Evolutionary conservation across 768 basidiomycete genomes (phyloP), one percentile per base, ranked within the genome.

Genomic region (Rhodotorula taiwanensis): DNA sequence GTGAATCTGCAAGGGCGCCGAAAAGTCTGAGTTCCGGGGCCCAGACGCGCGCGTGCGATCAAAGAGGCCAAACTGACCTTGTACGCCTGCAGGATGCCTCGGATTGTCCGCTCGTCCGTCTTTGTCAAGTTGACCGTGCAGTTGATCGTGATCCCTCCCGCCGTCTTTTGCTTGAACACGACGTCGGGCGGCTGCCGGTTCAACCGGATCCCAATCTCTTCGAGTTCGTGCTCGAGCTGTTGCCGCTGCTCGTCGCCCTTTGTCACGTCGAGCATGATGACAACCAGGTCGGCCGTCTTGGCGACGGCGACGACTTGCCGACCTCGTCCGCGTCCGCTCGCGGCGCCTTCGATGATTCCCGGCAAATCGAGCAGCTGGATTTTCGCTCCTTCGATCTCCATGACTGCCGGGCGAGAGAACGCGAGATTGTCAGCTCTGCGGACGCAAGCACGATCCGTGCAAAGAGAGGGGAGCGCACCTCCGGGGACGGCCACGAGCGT

Each of bases 121-220:
- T 84, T 87, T 0, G 92, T 98, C 69, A 97, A 77, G 73, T 94
- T 94, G 30, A 95, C 91, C 0, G 95, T 98, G 20, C 83, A 81
- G 72, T 89, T 98, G 73, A 97, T 82, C 79, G 88, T 64, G 20
- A 66, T 67, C 7, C 70, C 63, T 34, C 69, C 62, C 4, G 66
- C 64, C 14, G 66, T 63, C 53, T 87, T 89, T 70, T 83, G 85
- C 78, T 93, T 97, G 81, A 98, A 93, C 3, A 95, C 88, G 10
- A 98, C 74, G 74, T 99, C 95, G 2, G 95, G 95, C 72, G 83
- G 87, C 60, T 77, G 80, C 72, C 87, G 88, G 78, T 99, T 99
- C 66, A 99, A 76, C 50, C 95, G 82, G 67, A 99, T 97, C 5
- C 95, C 95, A 43, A 99, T 93, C 8, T 93, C 89, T 73, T 99